phyloP scores from a whole-genome alignment of 2,329 filamentous ascomycete species.

The Sporothrix schenckii region DNA sequence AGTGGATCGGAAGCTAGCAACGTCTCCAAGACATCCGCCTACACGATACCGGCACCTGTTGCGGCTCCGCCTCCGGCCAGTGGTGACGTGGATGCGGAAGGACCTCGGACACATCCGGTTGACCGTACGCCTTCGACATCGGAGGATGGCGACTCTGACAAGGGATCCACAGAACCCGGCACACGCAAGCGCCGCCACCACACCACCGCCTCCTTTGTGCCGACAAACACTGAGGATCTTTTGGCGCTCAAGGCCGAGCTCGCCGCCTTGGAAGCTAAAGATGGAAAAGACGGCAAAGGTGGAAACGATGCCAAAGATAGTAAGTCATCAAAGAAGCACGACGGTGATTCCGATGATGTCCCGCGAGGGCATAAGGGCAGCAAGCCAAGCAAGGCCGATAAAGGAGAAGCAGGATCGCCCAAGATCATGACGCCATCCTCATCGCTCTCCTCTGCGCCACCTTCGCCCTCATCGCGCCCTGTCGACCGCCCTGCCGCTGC shows the following conservation, averaged over 20 bases:
- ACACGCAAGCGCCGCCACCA: constrained; percentile 40
- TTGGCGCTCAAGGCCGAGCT: constrained; percentile 40
- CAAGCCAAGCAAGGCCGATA: constrained; percentile 15
- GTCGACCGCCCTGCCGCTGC: constrained; percentile 28
- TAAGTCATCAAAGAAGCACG: constrained; percentile 1
- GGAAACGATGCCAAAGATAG: neutral
- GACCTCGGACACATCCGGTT: neutral
- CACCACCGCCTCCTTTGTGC: constrained; percentile 53
- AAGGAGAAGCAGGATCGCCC: constrained; percentile 32
- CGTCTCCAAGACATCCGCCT: neutral
- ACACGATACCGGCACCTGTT: constrained; percentile 4
- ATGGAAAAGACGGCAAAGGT: neutral
- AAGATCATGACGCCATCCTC: constrained; percentile 34
- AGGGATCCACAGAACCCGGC: constrained; percentile 37
- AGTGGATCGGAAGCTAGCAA: constrained; percentile 36
- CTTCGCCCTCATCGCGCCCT: constrained; percentile 42
- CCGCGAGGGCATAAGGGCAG: neutral
- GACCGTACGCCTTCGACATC: constrained; percentile 30
- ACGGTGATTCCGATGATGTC: neutral
- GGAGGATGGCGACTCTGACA: constrained; percentile 29
- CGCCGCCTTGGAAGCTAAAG: constrained; percentile 29
- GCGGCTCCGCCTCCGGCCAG: neutral
- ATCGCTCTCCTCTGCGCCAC: constrained; percentile 32
- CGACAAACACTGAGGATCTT: constrained; percentile 56
- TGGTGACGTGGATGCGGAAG: neutral